These are phyloP conservation scores for Cladosporium sp. DNA, from an alignment of 2,329 filamentous ascomycete species.

Conservation along the genomic window DNA sequence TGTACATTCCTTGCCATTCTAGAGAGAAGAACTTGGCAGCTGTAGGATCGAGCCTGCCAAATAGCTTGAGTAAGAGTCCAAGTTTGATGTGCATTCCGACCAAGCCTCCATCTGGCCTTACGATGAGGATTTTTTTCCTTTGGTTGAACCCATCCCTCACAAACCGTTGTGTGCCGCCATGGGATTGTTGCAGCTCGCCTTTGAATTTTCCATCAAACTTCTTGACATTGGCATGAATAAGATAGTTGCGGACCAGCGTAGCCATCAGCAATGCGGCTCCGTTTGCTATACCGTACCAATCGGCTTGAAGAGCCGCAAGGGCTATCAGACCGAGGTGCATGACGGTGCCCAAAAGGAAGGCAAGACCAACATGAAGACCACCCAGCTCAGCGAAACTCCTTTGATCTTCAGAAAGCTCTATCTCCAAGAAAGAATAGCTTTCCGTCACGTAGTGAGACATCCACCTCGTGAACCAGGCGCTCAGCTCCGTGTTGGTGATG, in stretches of 20 bases:
- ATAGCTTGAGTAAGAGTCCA: not conserved
- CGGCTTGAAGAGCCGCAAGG: slow-evolving; percentile 6
- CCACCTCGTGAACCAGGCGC: slow-evolving; percentile 13
- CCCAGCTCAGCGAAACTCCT: too few relatives aligned
- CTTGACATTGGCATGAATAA: not conserved
- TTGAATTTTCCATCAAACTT: too few relatives aligned
- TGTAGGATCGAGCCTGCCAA: not conserved
- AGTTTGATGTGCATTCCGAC: not conserved
- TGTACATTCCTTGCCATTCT: not conserved
- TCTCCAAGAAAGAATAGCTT: too few relatives aligned
- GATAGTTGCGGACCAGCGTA: slow-evolving; percentile 2
- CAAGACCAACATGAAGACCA: not conserved
- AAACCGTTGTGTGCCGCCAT: not conserved
- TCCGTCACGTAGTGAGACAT: not conserved
- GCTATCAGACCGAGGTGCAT: not conserved
- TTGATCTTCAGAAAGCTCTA: too few relatives aligned
- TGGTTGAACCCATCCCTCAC: too few relatives aligned
- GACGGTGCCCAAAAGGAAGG: not conserved
- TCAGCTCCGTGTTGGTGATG: slow-evolving; percentile 12
- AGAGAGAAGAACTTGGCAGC: not conserved
- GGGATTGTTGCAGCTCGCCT: not conserved
- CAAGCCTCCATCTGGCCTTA: slow-evolving; percentile 4
- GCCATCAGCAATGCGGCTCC: slow-evolving; percentile 8
- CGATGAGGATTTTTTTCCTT: not conserved
- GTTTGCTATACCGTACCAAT: slow-evolving; percentile 13